Percentiles rank a stretch among this genome's conserved stretches.
These are phyloP conservation scores for Acer negundo DNA, from an alignment of 345 rosid genomes.

Conservation along the genomic window DNA sequence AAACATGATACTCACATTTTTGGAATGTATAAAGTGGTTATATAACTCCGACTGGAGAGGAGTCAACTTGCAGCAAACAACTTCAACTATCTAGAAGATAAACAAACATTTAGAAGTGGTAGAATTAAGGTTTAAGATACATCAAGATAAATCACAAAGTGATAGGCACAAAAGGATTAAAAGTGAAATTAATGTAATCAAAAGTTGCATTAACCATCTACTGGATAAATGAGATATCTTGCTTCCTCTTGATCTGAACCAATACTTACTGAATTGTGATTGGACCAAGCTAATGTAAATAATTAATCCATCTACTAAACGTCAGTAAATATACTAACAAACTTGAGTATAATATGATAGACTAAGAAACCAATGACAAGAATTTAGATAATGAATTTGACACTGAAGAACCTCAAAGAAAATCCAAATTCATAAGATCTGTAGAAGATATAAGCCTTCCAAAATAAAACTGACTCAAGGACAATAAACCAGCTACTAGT, in stretches of 20 bases:
- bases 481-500: not conserved
- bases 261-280: not conserved
- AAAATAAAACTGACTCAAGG: not conserved
- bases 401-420: not conserved
- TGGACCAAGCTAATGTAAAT: not conserved
- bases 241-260: not conserved
- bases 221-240: not conserved
- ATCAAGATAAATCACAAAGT: not conserved
- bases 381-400: not conserved
- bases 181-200: not conserved
- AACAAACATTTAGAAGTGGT: conserved; percentile 23
- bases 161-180: not conserved
- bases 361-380: not conserved
- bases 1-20: conserved; percentile 68
- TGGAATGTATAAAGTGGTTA: conserved; percentile 91
- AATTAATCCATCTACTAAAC: not conserved
- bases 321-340: not conserved
- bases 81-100: conserved; percentile 86
- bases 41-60: conserved; percentile 85
- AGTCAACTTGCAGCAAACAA: conserved; percentile 97
- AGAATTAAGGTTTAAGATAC: not conserved
- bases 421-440: not conserved
- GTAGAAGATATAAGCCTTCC: not conserved
- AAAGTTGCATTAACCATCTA: conserved; percentile 2
- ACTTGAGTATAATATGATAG: not conserved